Evolutionary conservation across 192 early-diverging fungal genomes (phyloP), one percentile per base, ranked within the genome.

Genomic region (Mortierella alpina): DNA sequence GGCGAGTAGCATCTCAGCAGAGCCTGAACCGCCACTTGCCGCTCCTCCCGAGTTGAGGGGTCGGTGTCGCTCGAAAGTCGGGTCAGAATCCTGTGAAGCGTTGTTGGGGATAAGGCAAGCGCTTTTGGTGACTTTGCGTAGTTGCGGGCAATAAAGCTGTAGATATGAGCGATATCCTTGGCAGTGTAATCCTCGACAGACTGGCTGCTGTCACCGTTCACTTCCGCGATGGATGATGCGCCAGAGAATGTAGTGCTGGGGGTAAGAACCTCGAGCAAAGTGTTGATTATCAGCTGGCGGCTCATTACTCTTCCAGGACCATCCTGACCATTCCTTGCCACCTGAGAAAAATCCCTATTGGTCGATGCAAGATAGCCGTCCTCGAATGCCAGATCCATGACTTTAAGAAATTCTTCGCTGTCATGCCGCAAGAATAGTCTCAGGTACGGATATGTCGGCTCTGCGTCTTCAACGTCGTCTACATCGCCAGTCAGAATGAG

Each of bases 381-480:
- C 66, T 87, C 89, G 73, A 90, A 90, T 0, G 87, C 89, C 14
- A 73, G 55, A 46, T 88, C 87, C 50, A 90, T 75, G 18, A 88
- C 85, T 42, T 83, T 77, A 45, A 90, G 61, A 54, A 88, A 84
- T 5, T 85, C 84, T 66, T 88, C 83, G 1, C 87, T 84, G 66
- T 88, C 85, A 61, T 86, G 86, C 47, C 82, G 47, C 46, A 90
- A 62, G 4, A 90, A 75, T 7, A 90, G 47, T 44, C 87, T 47
- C 60, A 90, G 72, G 60, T 90, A 90, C 39, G 89, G 89, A 61
- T 90, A 90, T 4, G 89, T 90, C 23, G 89, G 89, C 68, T 90
- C 89, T 5, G 86, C 65, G 2, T 73, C 85, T 55, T 87, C 85
- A 8, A 59, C 61, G 40, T 88, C 80, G 42, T 88, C 86, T 6